Evolutionary conservation across 2,329 filamentous ascomycete species (phyloP), one percentile per base, ranked within the genome.

Genomic region (Dactylellina cionopaga): DNA sequence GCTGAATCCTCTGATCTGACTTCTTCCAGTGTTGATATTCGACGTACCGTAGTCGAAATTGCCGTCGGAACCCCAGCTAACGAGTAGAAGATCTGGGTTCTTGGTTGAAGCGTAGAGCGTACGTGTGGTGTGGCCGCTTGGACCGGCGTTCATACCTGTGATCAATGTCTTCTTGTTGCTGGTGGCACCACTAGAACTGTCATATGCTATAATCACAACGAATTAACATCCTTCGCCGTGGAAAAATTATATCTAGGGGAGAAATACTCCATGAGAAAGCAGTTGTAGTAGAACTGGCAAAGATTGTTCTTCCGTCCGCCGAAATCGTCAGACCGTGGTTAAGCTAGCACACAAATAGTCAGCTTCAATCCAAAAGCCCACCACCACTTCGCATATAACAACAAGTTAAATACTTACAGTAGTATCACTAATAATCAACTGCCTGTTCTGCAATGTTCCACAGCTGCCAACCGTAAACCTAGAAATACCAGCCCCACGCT

Each of bases 1-100:
- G 65, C 86, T 83, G 79, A 87, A 88, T 31, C 86, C 85, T 72
- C 88, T 89, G 77, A 92, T 85, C 75, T 90, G 88, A n/a, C 86
- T 87, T 69, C 86, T 84, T 2, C 89, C 90, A 0, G 84, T 85
- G 2, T 78, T 78, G 25, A 85, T 78, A 64, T 86, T 79, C 10
- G 80, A 79, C 1, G 90, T 85, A 3, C 80, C 77, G 39, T 60
- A 77, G 77, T 92, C 90, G 27, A 90, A 81, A 77, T 92, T 91
- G 27, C 81, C 81, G 29, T 83, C 81, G 76, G 86, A 89, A 41
- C 90, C 90, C 68, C 88, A 85, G 39, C 86, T 89, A 39, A 92
- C 84, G 44, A 92, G 79, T 2, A 92, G 82, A 72, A 85, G 81
- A 17, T 84, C 85, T 0, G 86, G 83, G 5, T 82, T 80, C 29